Base-by-base conservation (phyloP, 2,329 filamentous ascomycete species). In the Massarina eburnea region DNA sequence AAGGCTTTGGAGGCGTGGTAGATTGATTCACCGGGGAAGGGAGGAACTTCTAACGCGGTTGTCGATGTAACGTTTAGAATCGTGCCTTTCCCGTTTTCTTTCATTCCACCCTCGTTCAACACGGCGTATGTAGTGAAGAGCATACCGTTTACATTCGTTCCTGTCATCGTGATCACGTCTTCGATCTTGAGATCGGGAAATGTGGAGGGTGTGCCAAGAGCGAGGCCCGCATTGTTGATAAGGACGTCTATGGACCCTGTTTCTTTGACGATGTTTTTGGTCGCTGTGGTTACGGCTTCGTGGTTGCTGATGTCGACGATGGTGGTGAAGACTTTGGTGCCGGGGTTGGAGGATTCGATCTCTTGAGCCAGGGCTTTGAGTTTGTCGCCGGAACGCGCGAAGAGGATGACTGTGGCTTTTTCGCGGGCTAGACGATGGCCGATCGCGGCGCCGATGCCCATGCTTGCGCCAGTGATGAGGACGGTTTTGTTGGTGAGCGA, bases 1-100 rank as follows among this genome's bases (percentile, higher is more conserved):
- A 63, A 67, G 0, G 75, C 74, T 51, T 78, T 78, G 49, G 64
- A 72, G 4, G 75, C 67, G 46, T 78, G 75, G 43, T 78, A 76
- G 8, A 80, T 74, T 0, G 74, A 71, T 51, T 79, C 76, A 10
- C 76, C 76, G 0, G 72, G 62, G 40, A 79, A 79, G 0, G 76
- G 76, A 0, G 76, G 76, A 0, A 71, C 70, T 46, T 78, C 76
- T 0, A 79, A 61, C 0, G 65, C 76, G 0, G 76, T 79, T 0
- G 70, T 68, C 0, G 72, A 76, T 0, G 77, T 76, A 10, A 79
- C 59, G 48, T 79, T 79, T 1, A 80, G 49, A 20, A 79, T 78
- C 1, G 73, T 77, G 1, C 75, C 75, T 10, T 51, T 45, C 22
- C 70, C 70, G 0, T 64, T 58, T 8, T 59, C 49, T 45, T 72